These are phyloP conservation scores for Cryphonectria radicalis DNA, from an alignment of 2,329 filamentous ascomycete genomes.

Conservation along the genomic window DNA sequence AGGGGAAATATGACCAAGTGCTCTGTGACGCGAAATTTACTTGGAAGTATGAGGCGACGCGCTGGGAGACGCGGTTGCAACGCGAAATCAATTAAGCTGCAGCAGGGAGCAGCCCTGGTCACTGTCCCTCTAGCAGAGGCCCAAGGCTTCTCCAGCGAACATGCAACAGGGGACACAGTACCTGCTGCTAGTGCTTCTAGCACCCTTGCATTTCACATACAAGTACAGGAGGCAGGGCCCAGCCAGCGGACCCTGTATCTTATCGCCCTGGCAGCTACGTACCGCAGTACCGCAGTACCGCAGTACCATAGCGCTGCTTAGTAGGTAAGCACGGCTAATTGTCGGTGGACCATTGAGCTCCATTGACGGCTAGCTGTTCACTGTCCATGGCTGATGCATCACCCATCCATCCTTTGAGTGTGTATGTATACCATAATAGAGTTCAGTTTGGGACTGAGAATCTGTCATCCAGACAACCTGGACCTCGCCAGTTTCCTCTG, in stretches of 20 bases:
- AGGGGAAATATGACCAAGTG: conserved; percentile 1
- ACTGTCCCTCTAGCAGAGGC: conserved; percentile 1
- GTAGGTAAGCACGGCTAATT: conserved; percentile 9
- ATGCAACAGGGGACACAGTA: not conserved
- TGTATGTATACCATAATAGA: not conserved
- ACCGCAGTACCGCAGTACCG: not conserved
- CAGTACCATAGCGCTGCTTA: not conserved
- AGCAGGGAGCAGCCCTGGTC: conserved; percentile 8
- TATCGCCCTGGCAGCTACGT: not conserved
- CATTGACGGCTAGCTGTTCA: conserved; percentile 26
- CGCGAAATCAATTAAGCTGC: conserved; percentile 16
- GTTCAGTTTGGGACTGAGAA: not conserved
- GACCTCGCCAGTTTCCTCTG: not conserved
- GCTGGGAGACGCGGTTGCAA: conserved; percentile 10
- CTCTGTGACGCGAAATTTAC: conserved; percentile 15
- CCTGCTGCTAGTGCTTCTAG: not conserved
- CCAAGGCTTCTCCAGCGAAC: no score
- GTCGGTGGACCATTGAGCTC: conserved; percentile 17
- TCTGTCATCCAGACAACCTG: conserved; percentile 14
- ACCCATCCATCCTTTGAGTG: not conserved
- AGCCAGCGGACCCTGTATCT: conserved; percentile 8
- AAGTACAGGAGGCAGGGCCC: no score
- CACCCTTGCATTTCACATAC: not conserved
- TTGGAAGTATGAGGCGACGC: not conserved
- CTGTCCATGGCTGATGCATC: conserved; percentile 14